Conservation (phyloP, 768 basidiomycete genomes). For the Tephrocybe rancida region DNA sequence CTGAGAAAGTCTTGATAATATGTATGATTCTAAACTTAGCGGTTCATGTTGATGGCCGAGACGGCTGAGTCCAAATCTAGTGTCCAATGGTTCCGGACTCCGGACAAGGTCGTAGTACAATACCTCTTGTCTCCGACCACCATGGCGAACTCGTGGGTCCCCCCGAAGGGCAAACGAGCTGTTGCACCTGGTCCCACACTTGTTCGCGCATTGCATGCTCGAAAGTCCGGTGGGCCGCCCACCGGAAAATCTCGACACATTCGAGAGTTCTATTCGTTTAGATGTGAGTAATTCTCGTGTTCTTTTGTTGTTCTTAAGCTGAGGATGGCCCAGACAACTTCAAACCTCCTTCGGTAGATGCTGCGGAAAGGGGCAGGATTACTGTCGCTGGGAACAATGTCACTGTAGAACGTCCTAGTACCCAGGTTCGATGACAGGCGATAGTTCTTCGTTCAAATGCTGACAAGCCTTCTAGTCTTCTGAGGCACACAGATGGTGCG, state of each 20-base stretch:
- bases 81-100: no score
- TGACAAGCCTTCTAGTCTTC: constrained; percentile 37
- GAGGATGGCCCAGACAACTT: constrained; percentile 59
- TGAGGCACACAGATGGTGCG: constrained; percentile 59
- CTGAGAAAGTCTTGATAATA: no score
- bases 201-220: constrained; percentile 65
- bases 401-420: constrained; percentile 65
- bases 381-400: constrained; percentile 59
- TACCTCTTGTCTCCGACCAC: constrained; percentile 30
- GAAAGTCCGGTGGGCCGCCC: constrained; percentile 61
- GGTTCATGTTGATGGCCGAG: no score
- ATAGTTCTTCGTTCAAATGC: background rate
- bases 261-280: constrained; percentile 75
- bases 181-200: constrained; percentile 68
- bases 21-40: no score
- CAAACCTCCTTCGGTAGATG: constrained; percentile 72
- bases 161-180: constrained; percentile 54
- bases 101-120: no score
- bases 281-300: constrained; percentile 53
- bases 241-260: constrained; percentile 48
- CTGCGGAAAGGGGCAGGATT: constrained; percentile 64
- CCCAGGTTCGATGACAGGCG: constrained; percentile 48
- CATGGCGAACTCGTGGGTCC: constrained; percentile 54
- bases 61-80: no score
- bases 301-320: background rate